These are phyloP conservation scores for Stygiomarasmius scandens DNA, from an alignment of 1,284 basidiomycete genomes.

Conservation along the genomic window DNA sequence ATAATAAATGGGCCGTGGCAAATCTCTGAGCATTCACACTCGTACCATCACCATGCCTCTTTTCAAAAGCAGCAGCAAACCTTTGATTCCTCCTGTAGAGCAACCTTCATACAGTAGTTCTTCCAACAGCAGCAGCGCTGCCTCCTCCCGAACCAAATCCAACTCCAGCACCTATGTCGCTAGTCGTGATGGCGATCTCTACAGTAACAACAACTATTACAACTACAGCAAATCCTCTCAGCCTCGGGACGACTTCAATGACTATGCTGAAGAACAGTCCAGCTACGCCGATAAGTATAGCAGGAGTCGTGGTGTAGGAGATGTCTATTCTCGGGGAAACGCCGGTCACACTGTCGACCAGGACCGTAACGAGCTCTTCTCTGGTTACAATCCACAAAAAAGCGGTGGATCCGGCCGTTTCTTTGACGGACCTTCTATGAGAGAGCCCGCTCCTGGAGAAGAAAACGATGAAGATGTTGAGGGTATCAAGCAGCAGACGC, in stretches of 20 bases:
- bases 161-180: conserved; percentile 62
- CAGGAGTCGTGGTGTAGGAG: conserved; percentile 56
- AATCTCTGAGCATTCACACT: too few relatives aligned
- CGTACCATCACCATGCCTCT: too few relatives aligned
- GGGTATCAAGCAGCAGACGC: conserved; percentile 93
- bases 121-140: background rate
- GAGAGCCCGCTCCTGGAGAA: conserved; percentile 61
- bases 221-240: conserved; percentile 27
- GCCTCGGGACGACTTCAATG: conserved; percentile 26
- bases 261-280: conserved; percentile 29
- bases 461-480: conserved; percentile 97
- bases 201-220: conserved; percentile 32
- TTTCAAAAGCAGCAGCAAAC: too few relatives aligned
- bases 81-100: too few relatives aligned
- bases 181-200: conserved; percentile 67
- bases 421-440: conserved; percentile 58
- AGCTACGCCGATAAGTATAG: conserved; percentile 48
- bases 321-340: conserved; percentile 60
- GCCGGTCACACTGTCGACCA: conserved; percentile 44
- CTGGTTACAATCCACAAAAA: conserved; percentile 67
- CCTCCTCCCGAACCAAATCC: conserved; percentile 37
- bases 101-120: too few relatives aligned
- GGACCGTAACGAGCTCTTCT: conserved; percentile 76
- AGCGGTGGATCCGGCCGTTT: conserved; percentile 58
- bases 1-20: too few relatives aligned